Base-by-base conservation (phyloP, 495 filamentous ascomycete species). In the Penicillium turbatum region DNA sequence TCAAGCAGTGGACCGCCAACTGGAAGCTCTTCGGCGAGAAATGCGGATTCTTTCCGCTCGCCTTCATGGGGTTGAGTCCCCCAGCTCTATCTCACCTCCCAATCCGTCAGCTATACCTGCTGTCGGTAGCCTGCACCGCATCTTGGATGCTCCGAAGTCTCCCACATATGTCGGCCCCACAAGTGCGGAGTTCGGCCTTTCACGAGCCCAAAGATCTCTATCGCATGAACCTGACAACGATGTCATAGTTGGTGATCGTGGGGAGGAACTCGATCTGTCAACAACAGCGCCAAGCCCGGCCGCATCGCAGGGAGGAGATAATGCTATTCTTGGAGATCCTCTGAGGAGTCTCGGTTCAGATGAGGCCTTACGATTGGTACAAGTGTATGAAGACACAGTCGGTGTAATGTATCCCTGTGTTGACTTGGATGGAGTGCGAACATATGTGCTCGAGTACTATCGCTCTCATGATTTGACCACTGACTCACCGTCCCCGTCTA, bases 331-430 rank as follows among this genome's bases (percentile, higher is more conserved):
- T 15, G 55, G 48, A 1, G 57, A 68, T 46, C 54, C 65, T 2
- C 37, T 71, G 13, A 56, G 51, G 11, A 54, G 49, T 19, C 38
- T 72, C 1, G 65, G 66, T 0, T 46, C 82, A 57, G 76, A 85
- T 37, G 87, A 95, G 56, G 80, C 87, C 41, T 63, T 88, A 8
- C 79, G 86, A 0, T 67, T 95, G 15, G 83, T 86, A 45, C 70
- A 79, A 7, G 76, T 91, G 1, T 88, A 88, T 63, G 85, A 90
- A 45, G 86, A 95, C 56, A 87, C 89, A 57, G 81, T 92, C 43
- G 86, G 86, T 10, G 71, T 88, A 39, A 92, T 92, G 88, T 95
- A 92, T 65, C 89, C 89, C 0, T 81, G 92, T 31, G 69, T 93
- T 12, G 77, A 87, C 58, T 83, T 92, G 36, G 81, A 88, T 19